phyloP scores from a whole-genome alignment of 768 basidiomycete genomes.

The Leccinum olivaceopallidum region DNA sequence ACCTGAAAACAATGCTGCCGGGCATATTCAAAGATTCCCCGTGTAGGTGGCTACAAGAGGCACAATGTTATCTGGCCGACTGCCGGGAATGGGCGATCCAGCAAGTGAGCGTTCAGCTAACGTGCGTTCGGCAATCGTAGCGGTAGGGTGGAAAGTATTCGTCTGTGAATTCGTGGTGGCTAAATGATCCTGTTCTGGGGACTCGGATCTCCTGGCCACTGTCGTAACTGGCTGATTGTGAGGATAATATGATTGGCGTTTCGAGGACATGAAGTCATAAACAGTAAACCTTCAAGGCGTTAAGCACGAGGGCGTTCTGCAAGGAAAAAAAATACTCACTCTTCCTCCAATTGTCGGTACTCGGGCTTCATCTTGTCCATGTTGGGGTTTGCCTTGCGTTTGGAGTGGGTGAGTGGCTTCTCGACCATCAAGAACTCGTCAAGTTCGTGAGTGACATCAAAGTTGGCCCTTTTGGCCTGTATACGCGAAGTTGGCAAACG shows the following conservation, averaged over 20 bases:
- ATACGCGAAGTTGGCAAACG: constrained; percentile 2
- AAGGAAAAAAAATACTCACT: constrained; percentile 47
- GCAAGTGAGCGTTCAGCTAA: constrained; percentile 43
- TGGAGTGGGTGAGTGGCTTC: constrained; percentile 94
- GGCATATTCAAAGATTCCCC: constrained; percentile 13
- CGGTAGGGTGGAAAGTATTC: constrained; percentile 43
- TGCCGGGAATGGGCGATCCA: constrained; percentile 39
- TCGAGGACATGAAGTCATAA: constrained; percentile 77
- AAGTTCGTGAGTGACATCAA: constrained; percentile 95
- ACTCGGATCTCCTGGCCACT: constrained; percentile 30
- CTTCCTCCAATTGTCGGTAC: constrained; percentile 89
- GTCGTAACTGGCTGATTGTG: constrained; percentile 65
- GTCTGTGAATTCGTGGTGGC: constrained; percentile 36
- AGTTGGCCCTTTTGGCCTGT: constrained; percentile 96
- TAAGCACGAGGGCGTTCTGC: constrained; percentile 7
- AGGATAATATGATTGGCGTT: constrained; percentile 85
- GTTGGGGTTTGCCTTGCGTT: constrained; percentile 86
- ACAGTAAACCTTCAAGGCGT: constrained; percentile 68
- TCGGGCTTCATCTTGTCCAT: constrained; percentile 89
- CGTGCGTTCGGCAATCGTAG: constrained; percentile 43
- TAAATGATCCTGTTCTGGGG: constrained; percentile 30
- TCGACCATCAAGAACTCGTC: constrained; percentile 98
- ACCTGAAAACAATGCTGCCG: neutral
- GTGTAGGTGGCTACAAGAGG: constrained; percentile 33
- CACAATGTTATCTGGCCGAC: constrained; percentile 41